Percentiles rank a stretch among this genome's conserved stretches.
These are phyloP conservation scores for Suillus bovinus DNA, from an alignment of 768 basidiomycete genomes.

Conservation along the genomic window DNA sequence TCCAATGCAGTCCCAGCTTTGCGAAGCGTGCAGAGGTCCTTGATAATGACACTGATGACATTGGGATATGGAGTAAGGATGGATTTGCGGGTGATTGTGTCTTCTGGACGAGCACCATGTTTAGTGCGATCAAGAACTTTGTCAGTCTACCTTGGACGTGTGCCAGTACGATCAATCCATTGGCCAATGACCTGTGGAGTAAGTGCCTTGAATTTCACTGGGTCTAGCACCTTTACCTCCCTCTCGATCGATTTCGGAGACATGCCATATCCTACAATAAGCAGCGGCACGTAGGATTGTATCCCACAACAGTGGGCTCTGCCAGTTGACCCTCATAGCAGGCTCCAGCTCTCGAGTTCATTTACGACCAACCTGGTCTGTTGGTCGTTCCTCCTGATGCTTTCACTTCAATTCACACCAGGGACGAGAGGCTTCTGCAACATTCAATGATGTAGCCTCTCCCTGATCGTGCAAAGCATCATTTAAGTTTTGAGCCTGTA, in stretches of 20 bases:
- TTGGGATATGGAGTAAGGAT: background rate
- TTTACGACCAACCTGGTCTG: background rate
- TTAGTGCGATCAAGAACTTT: background rate
- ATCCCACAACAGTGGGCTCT: background rate
- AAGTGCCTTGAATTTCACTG: background rate
- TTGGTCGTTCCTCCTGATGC: background rate
- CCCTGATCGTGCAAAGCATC: background rate
- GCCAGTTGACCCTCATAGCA: background rate
- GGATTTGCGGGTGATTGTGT: background rate
- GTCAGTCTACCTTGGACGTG: background rate
- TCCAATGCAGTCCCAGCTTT: too few species aligned
- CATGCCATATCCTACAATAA: background rate
- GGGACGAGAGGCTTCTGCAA: background rate
- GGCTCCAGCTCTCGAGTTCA: background rate
- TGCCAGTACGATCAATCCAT: background rate
- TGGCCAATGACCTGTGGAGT: background rate
- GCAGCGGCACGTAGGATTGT: background rate
- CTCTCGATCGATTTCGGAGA: too few species aligned
- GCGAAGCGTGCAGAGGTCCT: background rate
- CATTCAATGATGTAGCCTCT: background rate
- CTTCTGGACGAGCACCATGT: background rate
- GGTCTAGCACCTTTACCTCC: too few species aligned
- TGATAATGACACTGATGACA: background rate
- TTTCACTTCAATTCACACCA: background rate
- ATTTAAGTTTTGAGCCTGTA: background rate